These are phyloP conservation scores for Gigaspora rosea DNA, from an alignment of 192 early-diverging fungal genomes.

Conservation along the genomic window DNA sequence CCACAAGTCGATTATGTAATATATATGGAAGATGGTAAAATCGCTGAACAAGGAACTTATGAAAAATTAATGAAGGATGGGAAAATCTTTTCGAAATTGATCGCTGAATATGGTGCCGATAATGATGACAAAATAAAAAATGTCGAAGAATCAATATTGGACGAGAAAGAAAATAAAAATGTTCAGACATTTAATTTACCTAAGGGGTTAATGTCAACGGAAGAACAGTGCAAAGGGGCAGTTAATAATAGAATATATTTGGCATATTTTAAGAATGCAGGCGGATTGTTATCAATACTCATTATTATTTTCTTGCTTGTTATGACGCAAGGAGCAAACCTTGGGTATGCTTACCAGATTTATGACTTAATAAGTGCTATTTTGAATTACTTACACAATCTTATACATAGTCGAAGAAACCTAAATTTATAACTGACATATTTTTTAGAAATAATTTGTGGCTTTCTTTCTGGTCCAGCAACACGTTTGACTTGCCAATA, in stretches of 20 bases:
- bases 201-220: conserved; percentile 73
- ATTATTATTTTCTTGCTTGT: conserved; percentile 50
- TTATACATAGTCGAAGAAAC: too few relatives aligned
- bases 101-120: conserved; percentile 49
- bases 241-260: conserved; percentile 61
- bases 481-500: too few relatives aligned
- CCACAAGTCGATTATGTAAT: conserved; percentile 49
- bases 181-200: not conserved
- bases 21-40: conserved; percentile 55
- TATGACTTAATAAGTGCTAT: not conserved
- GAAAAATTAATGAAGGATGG: conserved; percentile 65
- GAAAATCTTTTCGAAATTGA: conserved; percentile 59
- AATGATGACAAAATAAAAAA: conserved; percentile 52
- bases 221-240: conserved; percentile 77
- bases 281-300: conserved; percentile 57
- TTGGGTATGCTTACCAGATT: conserved; percentile 52
- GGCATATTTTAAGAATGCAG: conserved; percentile 62
- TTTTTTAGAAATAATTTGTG: too few relatives aligned
- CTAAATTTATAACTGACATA: too few relatives aligned
- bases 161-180: conserved; percentile 18
- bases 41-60: conserved; percentile 58
- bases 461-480: too few relatives aligned
- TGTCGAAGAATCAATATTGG: conserved; percentile 27
- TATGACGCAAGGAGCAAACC: conserved; percentile 55
- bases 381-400: too few relatives aligned